Percentiles rank a stretch among this genome's conserved stretches.
These are phyloP conservation scores for Ophiosphaerella narmari DNA, from an alignment of 2,329 filamentous ascomycete species.

Conservation along the genomic window DNA sequence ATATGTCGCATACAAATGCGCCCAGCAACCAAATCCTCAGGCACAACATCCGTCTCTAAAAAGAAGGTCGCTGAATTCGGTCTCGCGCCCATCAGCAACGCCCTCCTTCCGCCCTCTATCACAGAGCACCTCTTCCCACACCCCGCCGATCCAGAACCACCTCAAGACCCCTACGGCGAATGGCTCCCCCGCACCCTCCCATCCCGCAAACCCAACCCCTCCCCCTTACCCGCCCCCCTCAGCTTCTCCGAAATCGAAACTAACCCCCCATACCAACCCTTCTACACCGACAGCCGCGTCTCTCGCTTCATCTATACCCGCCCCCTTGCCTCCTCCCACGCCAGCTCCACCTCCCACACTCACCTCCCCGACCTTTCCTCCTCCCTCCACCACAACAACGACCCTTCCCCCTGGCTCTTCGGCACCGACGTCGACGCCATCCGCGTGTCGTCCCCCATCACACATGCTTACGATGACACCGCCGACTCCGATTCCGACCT, in stretches of 20 bases:
- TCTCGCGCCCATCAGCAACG: slow-evolving; percentile 66
- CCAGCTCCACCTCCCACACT: slow-evolving; percentile 26
- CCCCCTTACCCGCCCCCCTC: slow-evolving; percentile 52
- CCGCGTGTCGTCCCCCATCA: slow-evolving; percentile 50
- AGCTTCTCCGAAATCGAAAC: slow-evolving; percentile 89
- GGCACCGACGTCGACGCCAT: slow-evolving; percentile 55
- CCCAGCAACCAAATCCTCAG: slow-evolving; percentile 50
- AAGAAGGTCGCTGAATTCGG: slow-evolving; percentile 70
- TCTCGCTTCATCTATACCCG: slow-evolving; percentile 70
- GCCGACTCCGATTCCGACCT: slow-evolving; percentile 49
- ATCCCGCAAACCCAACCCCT: slow-evolving; percentile 22
- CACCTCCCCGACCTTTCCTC: slow-evolving; percentile 25
- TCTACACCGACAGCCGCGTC: slow-evolving; percentile 88
- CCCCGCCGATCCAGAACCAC: slow-evolving; percentile 28
- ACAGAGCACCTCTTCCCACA: slow-evolving; percentile 36
- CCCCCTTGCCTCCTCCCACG: slow-evolving; percentile 24
- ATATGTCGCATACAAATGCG: slow-evolving; percentile 64
- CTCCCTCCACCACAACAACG: slow-evolving; percentile 42
- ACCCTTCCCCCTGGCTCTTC: slow-evolving; percentile 56
- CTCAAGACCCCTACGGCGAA: slow-evolving; percentile 37
- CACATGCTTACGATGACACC: slow-evolving; percentile 43
- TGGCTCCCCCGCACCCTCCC: slow-evolving; percentile 42
- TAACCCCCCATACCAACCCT: slow-evolving; percentile 92
- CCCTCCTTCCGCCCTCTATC: slow-evolving; percentile 46
- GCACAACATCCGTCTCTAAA: slow-evolving; percentile 53